Percentiles rank a stretch among this genome's conserved stretches.
phyloP scores from a whole-genome alignment of 1,284 basidiomycete species.

The Cerrena zonata region DNA sequence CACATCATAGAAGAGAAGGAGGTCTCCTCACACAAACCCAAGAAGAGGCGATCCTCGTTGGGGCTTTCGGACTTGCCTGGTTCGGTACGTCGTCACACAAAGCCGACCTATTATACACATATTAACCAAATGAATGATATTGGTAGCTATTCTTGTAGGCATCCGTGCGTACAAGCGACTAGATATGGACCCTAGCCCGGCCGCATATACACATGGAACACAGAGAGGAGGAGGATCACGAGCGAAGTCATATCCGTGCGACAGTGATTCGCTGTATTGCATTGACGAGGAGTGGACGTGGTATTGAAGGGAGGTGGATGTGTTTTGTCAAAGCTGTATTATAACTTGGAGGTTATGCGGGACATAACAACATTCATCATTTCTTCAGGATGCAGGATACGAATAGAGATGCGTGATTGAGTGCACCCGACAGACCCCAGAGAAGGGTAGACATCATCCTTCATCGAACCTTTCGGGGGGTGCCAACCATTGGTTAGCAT shows the following conservation, averaged over 20 bases:
- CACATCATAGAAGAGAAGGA: slow-evolving; percentile 56
- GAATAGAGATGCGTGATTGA: too few species aligned
- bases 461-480: too few species aligned
- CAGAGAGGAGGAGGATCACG: slow-evolving; percentile 24
- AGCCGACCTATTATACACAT: background rate
- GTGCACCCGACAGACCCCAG: too few species aligned
- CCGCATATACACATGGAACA: slow-evolving; percentile 8
- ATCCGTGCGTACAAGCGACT: slow-evolving; percentile 20
- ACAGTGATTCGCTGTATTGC: slow-evolving; percentile 55
- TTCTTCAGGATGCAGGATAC: too few species aligned
- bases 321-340: background rate
- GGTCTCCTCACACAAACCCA: slow-evolving; percentile 59
- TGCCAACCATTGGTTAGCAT: too few species aligned
- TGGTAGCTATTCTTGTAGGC: slow-evolving; percentile 30
- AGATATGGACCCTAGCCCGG: background rate
- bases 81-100: slow-evolving; percentile 49
- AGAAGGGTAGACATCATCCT: too few species aligned
- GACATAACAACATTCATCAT: too few species aligned
- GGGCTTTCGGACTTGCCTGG: slow-evolving; percentile 65
- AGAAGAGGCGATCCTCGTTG: slow-evolving; percentile 66
- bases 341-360: background rate
- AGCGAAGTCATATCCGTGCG: slow-evolving; percentile 47
- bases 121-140: background rate
- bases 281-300: slow-evolving; percentile 59
- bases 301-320: too few species aligned